phyloP scores from a whole-genome alignment of 352 stramenopile genomes.

The Blastocystis hominis region DNA sequence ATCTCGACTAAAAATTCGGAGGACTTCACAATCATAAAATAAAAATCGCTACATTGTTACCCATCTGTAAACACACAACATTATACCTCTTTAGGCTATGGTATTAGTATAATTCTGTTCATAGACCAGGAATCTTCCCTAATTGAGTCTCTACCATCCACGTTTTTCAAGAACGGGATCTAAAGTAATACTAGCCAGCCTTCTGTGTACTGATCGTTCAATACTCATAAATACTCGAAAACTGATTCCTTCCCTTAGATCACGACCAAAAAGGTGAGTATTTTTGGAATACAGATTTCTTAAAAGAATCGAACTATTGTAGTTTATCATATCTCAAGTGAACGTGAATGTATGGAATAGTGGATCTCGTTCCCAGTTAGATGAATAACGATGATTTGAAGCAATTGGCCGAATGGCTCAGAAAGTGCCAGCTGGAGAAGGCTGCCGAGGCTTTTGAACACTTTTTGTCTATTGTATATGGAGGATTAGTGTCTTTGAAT shows the following conservation, averaged over 20 bases:
- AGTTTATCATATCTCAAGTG: background rate
- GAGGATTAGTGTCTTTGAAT: background rate
- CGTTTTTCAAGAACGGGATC: no score
- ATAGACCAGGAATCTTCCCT: no score
- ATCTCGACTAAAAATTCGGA: no score
- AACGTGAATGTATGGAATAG: background rate
- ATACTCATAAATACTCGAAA: no score
- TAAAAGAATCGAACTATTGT: background rate
- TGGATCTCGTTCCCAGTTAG: background rate
- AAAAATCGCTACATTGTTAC: no score
- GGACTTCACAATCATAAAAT: no score
- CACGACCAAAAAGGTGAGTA: background rate
- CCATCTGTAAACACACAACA: no score
- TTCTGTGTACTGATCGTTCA: no score
- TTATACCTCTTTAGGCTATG: no score
- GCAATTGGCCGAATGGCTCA: background rate
- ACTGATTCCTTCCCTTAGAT: background rate
- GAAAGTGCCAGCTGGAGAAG: background rate
- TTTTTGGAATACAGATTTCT: background rate
- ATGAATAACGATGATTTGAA: conserved; percentile 9
- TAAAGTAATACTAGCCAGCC: no score
- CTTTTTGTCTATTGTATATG: background rate
- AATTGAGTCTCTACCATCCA: no score
- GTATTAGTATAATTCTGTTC: no score
- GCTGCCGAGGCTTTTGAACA: background rate